Base-by-base conservation (phyloP, 169 alveolate species). In the Cryptosporidium muris region DNA sequence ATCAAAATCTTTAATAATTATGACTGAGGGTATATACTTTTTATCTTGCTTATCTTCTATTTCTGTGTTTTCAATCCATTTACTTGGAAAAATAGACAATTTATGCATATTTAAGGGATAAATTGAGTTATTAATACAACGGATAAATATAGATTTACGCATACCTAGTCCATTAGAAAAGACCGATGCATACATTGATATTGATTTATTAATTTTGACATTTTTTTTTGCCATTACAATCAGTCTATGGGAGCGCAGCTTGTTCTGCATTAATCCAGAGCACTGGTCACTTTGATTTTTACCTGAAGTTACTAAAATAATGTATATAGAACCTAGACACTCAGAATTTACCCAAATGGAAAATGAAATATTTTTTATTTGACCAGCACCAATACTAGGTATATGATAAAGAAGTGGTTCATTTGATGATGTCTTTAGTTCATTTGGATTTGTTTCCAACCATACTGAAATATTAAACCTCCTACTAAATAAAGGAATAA, bases 261-360 rank as follows among this genome's bases (percentile, higher is more conserved):
- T 9, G 11, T 9, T 49, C 56, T 49, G 56, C 0, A 9, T 9
- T n/a, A 14, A 47, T n/a, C 51, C 66, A 3, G 5, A 16, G 25
- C 1, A 42, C 12, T 14, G 54, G 4, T 53, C 8, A 14, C 54
- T 54, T 5, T 9, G 11, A 9, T 51, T 11, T 4, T 34, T 38
- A 37, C 25, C 54, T 11, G 54, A 67, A 60, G 54, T 74, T 36
- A 74, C 25, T 37, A 74, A 48, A 14, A 74, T 14, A 74, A 74
- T 58, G 47, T 47, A 74, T 11, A 74, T 40, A 36, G 47, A 58
- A 1, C 85, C 85, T 38, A 12, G 40, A 43, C 85, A 74, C 52
- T 74, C 62, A n/a, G 85, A 54, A 64, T 74, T 74, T 2, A 74
- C 67, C 85, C 85, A 74, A 14, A 74, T 40, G 25, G 63, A 54